A percentile compares a stretch with the other conserved stretches of the same genome.
Conservation (phyloP, 164 flowering plant genomes). For the Umbellularia californica region DNA sequence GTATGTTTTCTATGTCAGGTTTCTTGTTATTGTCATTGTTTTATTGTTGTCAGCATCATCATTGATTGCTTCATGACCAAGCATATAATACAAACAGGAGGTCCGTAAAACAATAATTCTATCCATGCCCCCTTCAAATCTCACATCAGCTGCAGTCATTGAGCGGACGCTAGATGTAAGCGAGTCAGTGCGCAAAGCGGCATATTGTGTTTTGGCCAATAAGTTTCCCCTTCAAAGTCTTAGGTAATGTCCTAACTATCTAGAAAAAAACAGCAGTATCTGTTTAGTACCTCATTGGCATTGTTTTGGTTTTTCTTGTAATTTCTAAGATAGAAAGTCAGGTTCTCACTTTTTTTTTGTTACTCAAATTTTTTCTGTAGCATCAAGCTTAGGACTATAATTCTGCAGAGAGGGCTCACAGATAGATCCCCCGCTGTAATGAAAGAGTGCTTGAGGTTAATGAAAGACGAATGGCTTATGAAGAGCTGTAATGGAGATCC, state of each 20-base stretch:
- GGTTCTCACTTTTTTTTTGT: constrained; percentile 1
- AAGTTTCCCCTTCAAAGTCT: constrained; percentile 95
- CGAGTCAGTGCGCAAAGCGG: constrained; percentile 84
- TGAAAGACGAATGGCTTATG: constrained; percentile 87
- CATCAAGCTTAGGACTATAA: constrained; percentile 74
- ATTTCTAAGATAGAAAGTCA: background rate
- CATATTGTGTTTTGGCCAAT: constrained; percentile 73
- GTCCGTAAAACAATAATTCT: constrained; percentile 81
- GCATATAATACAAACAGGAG: constrained; percentile 41
- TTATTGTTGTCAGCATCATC: background rate
- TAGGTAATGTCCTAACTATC: constrained; percentile 41
- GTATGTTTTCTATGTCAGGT: constrained; percentile 25
- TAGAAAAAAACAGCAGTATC: background rate
- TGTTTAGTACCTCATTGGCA: background rate
- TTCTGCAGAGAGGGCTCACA: constrained; percentile 90
- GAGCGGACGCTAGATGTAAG: constrained; percentile 77
- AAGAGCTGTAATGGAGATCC: constrained; percentile 78
- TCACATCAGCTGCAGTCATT: constrained; percentile 58
- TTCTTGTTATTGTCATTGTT: background rate
- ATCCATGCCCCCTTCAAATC: constrained; percentile 78
- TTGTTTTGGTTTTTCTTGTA: background rate
- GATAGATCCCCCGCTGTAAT: constrained; percentile 74
- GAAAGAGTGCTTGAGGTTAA: constrained; percentile 71
- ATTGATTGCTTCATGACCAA: background rate
- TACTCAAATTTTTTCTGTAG: constrained; percentile 28